Conservation (phyloP, 306 rosid species). For the Trifolium dubium region DNA sequence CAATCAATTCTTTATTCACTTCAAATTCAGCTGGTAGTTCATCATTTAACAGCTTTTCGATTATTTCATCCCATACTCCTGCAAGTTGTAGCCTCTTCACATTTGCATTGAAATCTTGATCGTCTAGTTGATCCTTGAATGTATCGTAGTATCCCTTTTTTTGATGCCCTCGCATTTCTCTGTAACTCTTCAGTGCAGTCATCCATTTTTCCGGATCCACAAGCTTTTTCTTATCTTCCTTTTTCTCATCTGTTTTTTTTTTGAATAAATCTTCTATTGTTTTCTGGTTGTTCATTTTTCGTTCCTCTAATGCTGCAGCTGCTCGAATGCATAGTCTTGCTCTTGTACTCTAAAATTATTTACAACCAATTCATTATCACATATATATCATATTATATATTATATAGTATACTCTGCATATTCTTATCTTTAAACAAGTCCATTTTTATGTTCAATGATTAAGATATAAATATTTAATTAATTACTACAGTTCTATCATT, state of each 20-base stretch:
- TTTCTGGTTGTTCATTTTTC: constrained; percentile 37
- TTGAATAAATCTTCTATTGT: no score
- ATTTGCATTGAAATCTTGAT: constrained; percentile 64
- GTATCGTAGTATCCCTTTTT: constrained; percentile 61
- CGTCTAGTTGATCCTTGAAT: constrained; percentile 56
- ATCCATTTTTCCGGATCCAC: not conserved
- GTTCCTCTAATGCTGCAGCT: constrained; percentile 60
- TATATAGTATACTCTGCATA: not conserved
- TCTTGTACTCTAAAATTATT: constrained; percentile 56
- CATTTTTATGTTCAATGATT: not conserved
- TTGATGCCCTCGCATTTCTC: not conserved
- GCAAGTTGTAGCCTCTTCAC: constrained; percentile 60
- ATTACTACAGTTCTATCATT: not conserved
- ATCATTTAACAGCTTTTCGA: constrained; percentile 53
- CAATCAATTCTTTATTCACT: constrained; percentile 51
- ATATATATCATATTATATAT: not conserved
- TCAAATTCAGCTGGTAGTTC: constrained; percentile 73
- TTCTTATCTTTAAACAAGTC: not conserved
- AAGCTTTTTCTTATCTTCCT: not conserved
- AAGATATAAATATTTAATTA: not conserved
- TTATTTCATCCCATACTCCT: constrained; percentile 64
- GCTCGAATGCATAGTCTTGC: constrained; percentile 72
- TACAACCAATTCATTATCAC: constrained; percentile 17
- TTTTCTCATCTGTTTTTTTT: no score
- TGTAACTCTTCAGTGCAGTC: constrained; percentile 47